Base-by-base conservation (phyloP, 1,284 basidiomycete genomes). In the Puccinia polysora region DNA sequence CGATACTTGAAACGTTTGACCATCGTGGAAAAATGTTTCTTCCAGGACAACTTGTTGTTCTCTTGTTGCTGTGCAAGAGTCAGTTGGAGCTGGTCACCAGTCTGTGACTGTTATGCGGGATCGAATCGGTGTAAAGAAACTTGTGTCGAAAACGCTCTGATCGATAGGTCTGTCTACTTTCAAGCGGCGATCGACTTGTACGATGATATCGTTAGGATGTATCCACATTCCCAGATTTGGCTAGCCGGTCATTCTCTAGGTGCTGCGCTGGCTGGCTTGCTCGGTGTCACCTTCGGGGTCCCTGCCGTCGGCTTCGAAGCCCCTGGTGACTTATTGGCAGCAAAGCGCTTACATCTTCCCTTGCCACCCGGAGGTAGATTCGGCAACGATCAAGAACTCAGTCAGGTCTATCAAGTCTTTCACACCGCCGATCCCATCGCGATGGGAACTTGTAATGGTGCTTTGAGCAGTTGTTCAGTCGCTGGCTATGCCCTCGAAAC, bases 21-120 rank as follows among this genome's bases (percentile, higher is more conserved):
- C 28, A 23, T 74, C 63, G 53, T 68, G 36, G 40, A 58, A n/a
- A n/a, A 43, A 43, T 43, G 40, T 20, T 45, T 47, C 20, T 53
- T 49, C 0, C 74, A 83, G 81, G 93, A 97, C 81, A 97, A 97
- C 76, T 80, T 98, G n/a, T 82, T 97, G 68, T 98, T 97, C 81
- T 97, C 92, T 67, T 99, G 95, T 81, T 99, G 95, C 81, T 99
- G 95, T 80, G 96, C 96, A 0, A 84, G 87, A 20, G 86, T 98
- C 28, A 91, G 91, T 78, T 96, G 91, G 86, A 88, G 90, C 4
- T 99, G 95, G 95, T 87, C 88, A 50, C 86, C 92, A 0, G 95
- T 97, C 4, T 99, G 96, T 80, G 90, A 87, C 73, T 99, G 95
- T 80, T 90, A 89, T 80, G 83, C 86, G 1, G 87, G 89, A 28